Evolutionary conservation across 345 rosid species (phyloP), one percentile per base, ranked within the genome.

Genomic region (Sapria himalayana): DNA sequence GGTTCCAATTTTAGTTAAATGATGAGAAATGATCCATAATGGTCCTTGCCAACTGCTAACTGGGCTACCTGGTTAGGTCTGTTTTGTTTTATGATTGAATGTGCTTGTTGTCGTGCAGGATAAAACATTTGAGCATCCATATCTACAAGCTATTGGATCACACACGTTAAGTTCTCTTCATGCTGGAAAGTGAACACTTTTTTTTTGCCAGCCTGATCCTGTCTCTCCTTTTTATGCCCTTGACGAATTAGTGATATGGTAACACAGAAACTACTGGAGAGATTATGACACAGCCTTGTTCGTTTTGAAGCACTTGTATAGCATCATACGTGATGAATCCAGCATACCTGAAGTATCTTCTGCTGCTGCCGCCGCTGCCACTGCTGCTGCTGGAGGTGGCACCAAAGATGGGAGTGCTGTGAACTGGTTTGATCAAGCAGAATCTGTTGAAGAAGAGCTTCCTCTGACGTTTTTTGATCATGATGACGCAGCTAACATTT

Each of bases 221-320:
- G 20, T 15, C 27, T 15, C 29, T 11, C 14, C 20, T 22, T n/a
- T 25, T 21, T 15, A 13, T 22, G 21, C 14, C 23, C 24, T 27
- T 24, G 0, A 14, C 6, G 14, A 19, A 17, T 37, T 4, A 22
- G 20, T 17, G 43, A 25, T 31, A n/a, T 19, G 35, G 21, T 29
- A 39, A 22, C 38, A 54, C 89, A 89, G 98, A 59, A 89, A 89
- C 67, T 89, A 89, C 49, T 82, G 97, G 97, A 81, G 97, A 62
- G 98, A 89, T 58, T 21, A 45, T 13, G 98, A 89, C 45, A 78
- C 98, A 11, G 94, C 94, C 17, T 84, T 89, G 16, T 89, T 81
- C 68, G 76, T 89, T 45, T 58, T 89, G 57, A 78, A 73, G 56
- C 89, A 89, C 67, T 54, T 89, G 50, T 76, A 78, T 48, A 63